A percentile compares a stretch with the other conserved stretches of the same genome.
phyloP scores from a whole-genome alignment of 257 asterid species.

The Mentha longifolia region DNA sequence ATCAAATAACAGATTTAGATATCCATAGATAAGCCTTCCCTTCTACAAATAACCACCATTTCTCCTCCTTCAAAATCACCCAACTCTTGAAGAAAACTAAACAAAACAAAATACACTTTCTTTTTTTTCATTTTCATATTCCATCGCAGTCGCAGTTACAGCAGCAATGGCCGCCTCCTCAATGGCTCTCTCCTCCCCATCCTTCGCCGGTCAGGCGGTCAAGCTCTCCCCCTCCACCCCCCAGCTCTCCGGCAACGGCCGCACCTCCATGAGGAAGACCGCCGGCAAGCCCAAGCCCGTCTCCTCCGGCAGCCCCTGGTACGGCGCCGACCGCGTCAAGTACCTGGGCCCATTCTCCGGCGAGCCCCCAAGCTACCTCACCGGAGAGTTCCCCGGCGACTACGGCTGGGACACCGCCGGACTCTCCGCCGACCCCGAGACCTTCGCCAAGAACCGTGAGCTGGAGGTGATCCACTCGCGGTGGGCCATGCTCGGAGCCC shows the following conservation, averaged over 20 bases:
- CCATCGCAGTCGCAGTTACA: background rate
- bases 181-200: constrained; percentile 64
- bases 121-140: background rate
- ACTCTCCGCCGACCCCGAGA: constrained; percentile 74
- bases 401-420: constrained; percentile 77
- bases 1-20: constrained; percentile 13
- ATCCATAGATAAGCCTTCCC: constrained; percentile 12
- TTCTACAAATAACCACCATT: constrained; percentile 8
- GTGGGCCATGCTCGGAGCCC: constrained; percentile 91
- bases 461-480: constrained; percentile 74
- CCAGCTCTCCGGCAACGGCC: constrained; percentile 37
- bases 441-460: constrained; percentile 79
- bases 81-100: background rate
- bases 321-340: constrained; percentile 70
- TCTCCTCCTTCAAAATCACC: background rate
- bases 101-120: background rate
- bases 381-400: constrained; percentile 77
- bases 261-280: constrained; percentile 48
- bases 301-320: constrained; percentile 66
- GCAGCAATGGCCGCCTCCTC: constrained; percentile 53
- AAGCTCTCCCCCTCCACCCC: constrained; percentile 46
- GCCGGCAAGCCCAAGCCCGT: constrained; percentile 45
- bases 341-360: constrained; percentile 78
- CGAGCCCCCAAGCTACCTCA: constrained; percentile 69
- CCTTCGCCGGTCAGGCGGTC: constrained; percentile 52